Percentiles rank a stretch among this genome's conserved stretches.
Evolutionary conservation across 139 green algal species (phyloP).

Genomic region (Spirogloea muscicola): DNA sequence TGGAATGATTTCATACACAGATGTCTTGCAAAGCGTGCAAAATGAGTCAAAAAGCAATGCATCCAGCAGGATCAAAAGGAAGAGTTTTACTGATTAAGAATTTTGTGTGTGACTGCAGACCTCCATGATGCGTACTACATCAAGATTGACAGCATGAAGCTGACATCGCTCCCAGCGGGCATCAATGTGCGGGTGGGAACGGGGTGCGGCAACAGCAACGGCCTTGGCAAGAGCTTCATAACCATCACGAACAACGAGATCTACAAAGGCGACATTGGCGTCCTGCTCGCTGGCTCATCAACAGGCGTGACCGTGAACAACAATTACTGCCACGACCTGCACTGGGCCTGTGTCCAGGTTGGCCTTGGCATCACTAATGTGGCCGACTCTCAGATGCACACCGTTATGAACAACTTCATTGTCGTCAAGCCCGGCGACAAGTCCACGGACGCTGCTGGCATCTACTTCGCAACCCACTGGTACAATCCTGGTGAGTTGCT

Average conservation of each 20-base stretch:
- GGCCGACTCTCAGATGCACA: background rate
- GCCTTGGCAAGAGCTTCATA: background rate
- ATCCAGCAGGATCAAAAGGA: no score
- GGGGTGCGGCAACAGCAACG: no score
- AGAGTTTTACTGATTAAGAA: no score
- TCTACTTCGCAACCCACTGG: constrained; percentile 13
- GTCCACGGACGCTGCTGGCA: background rate
- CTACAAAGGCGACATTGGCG: background rate
- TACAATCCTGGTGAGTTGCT: constrained; percentile 10
- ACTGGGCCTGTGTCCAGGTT: background rate
- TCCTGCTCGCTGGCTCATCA: background rate
- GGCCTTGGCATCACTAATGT: background rate
- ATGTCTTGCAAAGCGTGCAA: no score
- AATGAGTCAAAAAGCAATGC: no score
- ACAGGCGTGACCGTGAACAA: constrained; percentile 1
- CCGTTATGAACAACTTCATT: constrained; percentile 1
- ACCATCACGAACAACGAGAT: constrained; percentile 7
- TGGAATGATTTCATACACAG: no score
- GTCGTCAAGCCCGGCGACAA: background rate
- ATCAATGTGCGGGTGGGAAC: no score
- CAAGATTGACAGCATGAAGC: no score
- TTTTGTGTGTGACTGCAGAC: no score
- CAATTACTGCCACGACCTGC: constrained; percentile 4
- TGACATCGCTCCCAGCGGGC: no score
- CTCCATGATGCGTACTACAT: no score